Evolutionary conservation across 164 flowering plant species (phyloP).

Genomic region (Hamamelis virginiana): DNA sequence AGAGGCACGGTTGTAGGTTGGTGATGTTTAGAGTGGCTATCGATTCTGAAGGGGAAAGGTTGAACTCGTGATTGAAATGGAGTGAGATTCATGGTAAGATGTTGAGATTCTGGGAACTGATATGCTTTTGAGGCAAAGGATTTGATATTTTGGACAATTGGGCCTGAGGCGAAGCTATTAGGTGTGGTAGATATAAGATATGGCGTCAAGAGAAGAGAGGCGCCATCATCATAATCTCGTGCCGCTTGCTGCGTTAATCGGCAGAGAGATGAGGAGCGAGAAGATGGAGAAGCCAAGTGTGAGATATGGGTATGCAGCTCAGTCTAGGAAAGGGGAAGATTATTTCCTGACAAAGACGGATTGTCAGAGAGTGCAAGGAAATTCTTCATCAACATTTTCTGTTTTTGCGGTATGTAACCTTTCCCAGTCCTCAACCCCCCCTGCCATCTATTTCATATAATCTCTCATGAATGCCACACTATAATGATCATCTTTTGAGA

Average conservation of each 20-base stretch:
- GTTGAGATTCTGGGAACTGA: not conserved
- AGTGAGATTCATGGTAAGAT: not conserved
- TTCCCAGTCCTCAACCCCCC: not conserved
- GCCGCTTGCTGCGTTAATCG: constrained; percentile 70
- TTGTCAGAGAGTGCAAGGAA: constrained; percentile 62
- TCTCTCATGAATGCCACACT: not conserved
- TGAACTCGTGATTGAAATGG: not conserved
- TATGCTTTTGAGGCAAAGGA: constrained; percentile 7
- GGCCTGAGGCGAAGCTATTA: not conserved
- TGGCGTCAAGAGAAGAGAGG: constrained; percentile 56
- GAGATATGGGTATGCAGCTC: constrained; percentile 62
- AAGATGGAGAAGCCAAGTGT: constrained; percentile 71
- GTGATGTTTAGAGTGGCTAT: not conserved
- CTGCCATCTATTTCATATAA: not conserved
- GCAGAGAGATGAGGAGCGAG: constrained; percentile 62
- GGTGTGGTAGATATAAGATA: constrained; percentile 31
- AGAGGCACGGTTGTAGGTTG: not conserved
- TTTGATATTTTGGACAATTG: constrained; percentile 5
- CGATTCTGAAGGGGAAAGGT: not conserved
- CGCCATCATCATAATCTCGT: constrained; percentile 44
- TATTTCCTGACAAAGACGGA: constrained; percentile 60
- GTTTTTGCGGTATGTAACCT: constrained; percentile 57
- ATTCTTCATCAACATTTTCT: constrained; percentile 61
- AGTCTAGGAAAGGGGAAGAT: constrained; percentile 72
- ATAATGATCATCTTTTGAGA: not conserved